A percentile compares a stretch with the other conserved stretches of the same genome.
These are phyloP conservation scores for Exidia glandulosa DNA, from an alignment of 768 basidiomycete genomes.

Conservation along the genomic window DNA sequence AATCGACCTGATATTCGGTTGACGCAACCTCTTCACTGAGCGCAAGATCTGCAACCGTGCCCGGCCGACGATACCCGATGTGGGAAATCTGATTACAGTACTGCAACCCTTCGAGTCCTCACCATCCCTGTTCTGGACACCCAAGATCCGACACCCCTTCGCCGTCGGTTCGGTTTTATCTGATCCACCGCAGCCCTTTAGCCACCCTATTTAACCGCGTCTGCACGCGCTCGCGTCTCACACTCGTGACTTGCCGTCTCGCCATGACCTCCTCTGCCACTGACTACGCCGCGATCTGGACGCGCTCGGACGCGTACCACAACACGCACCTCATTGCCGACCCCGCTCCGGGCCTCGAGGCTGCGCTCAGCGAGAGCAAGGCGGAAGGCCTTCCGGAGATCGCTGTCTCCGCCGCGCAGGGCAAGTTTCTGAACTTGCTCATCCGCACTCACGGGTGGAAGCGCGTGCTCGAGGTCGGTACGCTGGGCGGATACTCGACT, in stretches of 20 bases:
- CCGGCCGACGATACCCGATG: too few species aligned
- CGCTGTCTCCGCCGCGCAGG: constrained; percentile 9
- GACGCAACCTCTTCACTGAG: too few species aligned
- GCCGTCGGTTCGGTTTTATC: too few species aligned
- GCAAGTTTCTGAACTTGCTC: not conserved
- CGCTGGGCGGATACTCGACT: constrained; percentile 16
- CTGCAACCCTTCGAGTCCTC: too few species aligned
- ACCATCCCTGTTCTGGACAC: too few species aligned
- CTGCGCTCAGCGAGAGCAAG: constrained; percentile 26
- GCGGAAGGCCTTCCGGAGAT: constrained; percentile 35
- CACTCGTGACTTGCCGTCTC: not conserved
- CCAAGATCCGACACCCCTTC: too few species aligned
- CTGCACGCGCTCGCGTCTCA: too few species aligned
- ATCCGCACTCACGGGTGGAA: not conserved
- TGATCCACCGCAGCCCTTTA: too few species aligned
- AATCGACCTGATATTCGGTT: constrained; percentile 61
- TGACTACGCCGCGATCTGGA: constrained; percentile 28
- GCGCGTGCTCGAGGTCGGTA: constrained; percentile 5
- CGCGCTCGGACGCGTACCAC: constrained; percentile 43
- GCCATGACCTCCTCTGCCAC: not conserved
- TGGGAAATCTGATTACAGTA: too few species aligned
- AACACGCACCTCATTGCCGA: constrained; percentile 39
- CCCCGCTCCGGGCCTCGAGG: constrained; percentile 32
- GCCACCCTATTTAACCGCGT: too few species aligned
- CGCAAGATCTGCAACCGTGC: too few species aligned